phyloP scores from a whole-genome alignment of 2,329 filamentous ascomycete species.

The Torrubiella hemipterigena region DNA sequence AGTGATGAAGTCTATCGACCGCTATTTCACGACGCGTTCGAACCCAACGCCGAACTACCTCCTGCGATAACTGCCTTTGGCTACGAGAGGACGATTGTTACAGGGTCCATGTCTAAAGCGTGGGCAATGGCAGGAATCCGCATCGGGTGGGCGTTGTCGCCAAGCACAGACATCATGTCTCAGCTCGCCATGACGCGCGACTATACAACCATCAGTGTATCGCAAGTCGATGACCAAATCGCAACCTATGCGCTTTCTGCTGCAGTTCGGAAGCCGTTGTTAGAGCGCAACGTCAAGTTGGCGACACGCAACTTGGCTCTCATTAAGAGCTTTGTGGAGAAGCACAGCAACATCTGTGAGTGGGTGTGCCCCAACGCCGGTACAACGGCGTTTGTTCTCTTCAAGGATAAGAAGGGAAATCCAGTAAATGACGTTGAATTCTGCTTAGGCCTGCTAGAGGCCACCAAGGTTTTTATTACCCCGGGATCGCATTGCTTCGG shows the following conservation, averaged over 20 bases:
- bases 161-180: slow-evolving; percentile 48
- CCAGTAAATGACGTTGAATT: slow-evolving; percentile 63
- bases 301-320: slow-evolving; percentile 56
- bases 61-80: slow-evolving; percentile 60
- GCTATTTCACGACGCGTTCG: slow-evolving; percentile 50
- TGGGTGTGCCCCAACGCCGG: slow-evolving; percentile 70
- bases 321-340: slow-evolving; percentile 55
- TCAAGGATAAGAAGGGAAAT: slow-evolving; percentile 45
- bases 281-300: slow-evolving; percentile 32
- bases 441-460: slow-evolving; percentile 54
- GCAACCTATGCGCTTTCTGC: slow-evolving; percentile 60
- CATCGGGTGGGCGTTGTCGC: slow-evolving; percentile 70
- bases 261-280: slow-evolving; percentile 24
- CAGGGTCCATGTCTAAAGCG: slow-evolving; percentile 75
- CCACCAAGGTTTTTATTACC: slow-evolving; percentile 61
- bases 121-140: slow-evolving; percentile 75
- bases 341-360: slow-evolving; percentile 48
- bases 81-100: slow-evolving; percentile 60
- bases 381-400: slow-evolving; percentile 67
- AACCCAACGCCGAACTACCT: slow-evolving; percentile 34
- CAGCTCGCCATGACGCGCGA: slow-evolving; percentile 54
- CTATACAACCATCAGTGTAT: slow-evolving; percentile 70
- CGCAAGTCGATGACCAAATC: slow-evolving; percentile 58
- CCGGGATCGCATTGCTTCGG: slow-evolving; percentile 69
- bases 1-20: slow-evolving; percentile 78